Evolutionary conservation across 225 moss, liverwort and hornwort species (phyloP), one percentile per base, ranked within the genome.

Genomic region (Neckera pumila): DNA sequence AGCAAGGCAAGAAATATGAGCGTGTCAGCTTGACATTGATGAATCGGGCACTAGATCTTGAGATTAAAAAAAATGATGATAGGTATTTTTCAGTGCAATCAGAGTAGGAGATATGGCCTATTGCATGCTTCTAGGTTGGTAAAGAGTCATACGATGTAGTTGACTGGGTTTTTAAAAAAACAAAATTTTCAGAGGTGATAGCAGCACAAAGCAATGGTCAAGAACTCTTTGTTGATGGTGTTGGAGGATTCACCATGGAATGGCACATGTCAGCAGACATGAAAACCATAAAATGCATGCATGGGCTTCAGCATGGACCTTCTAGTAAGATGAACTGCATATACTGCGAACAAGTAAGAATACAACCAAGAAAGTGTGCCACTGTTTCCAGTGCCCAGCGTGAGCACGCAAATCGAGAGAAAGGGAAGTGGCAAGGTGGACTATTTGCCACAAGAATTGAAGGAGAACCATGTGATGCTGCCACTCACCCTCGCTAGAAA

Each of bases 321-420:
- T 82, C 47, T 2, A 63, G 9, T 10, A 82, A 82, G 49, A 82
- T 82, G 64, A 82, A 64, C 3, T 82, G 36, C 16, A 82, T 82
- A 21, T 64, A 64, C 1, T 81, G 47, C 4, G 3, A 81, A 2
- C 15, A 81, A 49, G 40, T 58, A 5, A 38, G 17, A 74, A 10
- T 45, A 18, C 30, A 74, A 28, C 11, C 45, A 74, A 5, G 11
- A 47, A 17, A 15, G 17, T 74, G 18, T 30, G 1, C 45, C 0
- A 63, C 0, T 25, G 4, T 30, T 28, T 74, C 30, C 0, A 73
- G 2, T 45, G 74, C 4, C 10, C 30, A 17, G 1, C 5, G 4
- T 17, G 74, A 74, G 11, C 30, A 74, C 1, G 6, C 49, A 31
- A 75, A 49, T 49, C 12, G 5, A 33, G 49, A 75, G 12, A 75